phyloP scores from a whole-genome alignment of 495 filamentous ascomycete genomes.

The Penicillium steckii region DNA sequence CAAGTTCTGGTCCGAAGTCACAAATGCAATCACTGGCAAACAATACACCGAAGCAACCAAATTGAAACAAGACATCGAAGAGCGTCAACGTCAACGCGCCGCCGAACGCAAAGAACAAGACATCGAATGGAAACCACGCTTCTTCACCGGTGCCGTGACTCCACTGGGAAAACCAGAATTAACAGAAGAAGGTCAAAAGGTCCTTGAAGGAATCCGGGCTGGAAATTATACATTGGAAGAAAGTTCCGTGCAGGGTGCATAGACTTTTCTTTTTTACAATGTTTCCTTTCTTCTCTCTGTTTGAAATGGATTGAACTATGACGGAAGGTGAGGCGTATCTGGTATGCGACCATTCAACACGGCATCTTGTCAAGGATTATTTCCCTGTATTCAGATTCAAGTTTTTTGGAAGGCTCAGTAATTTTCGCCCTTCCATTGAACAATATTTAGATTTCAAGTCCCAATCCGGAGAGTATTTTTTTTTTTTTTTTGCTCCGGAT shows the following conservation, averaged over 20 bases:
- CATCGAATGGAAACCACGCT: constrained; percentile 79
- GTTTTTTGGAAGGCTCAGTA: too few species aligned
- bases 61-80: constrained; percentile 88
- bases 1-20: constrained; percentile 83
- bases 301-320: constrained; percentile 2
- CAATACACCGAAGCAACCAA: constrained; percentile 82
- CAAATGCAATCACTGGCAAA: constrained; percentile 79
- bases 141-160: constrained; percentile 75
- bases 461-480: too few species aligned
- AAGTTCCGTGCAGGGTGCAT: constrained; percentile 42
- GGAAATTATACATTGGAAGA: constrained; percentile 57
- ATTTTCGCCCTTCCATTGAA: too few species aligned
- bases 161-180: constrained; percentile 76
- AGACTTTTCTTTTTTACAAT: constrained; percentile 17
- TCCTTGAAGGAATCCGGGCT: constrained; percentile 64
- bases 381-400: too few species aligned
- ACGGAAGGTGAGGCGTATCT: constrained; percentile 35
- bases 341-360: constrained; percentile 24
- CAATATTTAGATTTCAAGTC: constrained; percentile 26
- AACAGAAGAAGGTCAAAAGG: constrained; percentile 71
- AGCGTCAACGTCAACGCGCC: constrained; percentile 80
- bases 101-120: constrained; percentile 67
- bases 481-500: too few species aligned
- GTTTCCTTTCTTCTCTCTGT: constrained; percentile 7
- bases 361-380: constrained; percentile 19